These are phyloP conservation scores for Neurospora sp. DNA, from an alignment of 495 filamentous ascomycete genomes.

Conservation along the genomic window DNA sequence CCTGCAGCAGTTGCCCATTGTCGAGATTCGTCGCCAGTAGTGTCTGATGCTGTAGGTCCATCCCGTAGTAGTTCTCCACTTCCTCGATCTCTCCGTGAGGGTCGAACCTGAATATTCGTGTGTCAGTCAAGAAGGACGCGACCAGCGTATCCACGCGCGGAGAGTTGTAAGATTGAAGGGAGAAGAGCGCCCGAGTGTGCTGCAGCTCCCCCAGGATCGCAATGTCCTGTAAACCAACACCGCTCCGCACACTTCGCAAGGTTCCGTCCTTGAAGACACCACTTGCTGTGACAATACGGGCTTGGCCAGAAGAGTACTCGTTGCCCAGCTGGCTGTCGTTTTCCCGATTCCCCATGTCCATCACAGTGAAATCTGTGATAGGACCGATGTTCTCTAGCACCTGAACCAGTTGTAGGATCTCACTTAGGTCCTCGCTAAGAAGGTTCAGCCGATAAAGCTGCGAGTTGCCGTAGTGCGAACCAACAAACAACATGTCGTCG, in stretches of 20 bases:
- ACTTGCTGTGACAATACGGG: constrained; percentile 84
- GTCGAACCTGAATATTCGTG: constrained; percentile 71
- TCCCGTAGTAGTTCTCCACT: constrained; percentile 57
- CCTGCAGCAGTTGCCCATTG: constrained; percentile 59
- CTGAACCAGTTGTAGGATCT: constrained; percentile 57
- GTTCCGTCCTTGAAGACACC: constrained; percentile 81
- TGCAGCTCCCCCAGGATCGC: constrained; percentile 73
- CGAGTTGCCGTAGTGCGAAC: constrained; percentile 86
- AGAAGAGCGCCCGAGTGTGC: constrained; percentile 56
- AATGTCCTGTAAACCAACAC: constrained; percentile 84
- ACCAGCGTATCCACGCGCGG: constrained; percentile 56
- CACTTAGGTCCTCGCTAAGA: constrained; percentile 9
- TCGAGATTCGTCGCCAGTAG: constrained; percentile 56
- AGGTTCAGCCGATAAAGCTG: constrained; percentile 61
- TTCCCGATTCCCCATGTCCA: constrained; percentile 83
- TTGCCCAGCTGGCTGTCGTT: constrained; percentile 64
- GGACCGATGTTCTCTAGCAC: constrained; percentile 78
- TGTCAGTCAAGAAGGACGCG: constrained; percentile 75
- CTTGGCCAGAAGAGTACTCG: constrained; percentile 88
- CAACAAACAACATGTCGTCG: constrained; percentile 66
- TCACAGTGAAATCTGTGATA: constrained; percentile 83
- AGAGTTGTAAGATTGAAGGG: constrained; percentile 37
- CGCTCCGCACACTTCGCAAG: constrained; percentile 78
- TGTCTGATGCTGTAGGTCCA: constrained; percentile 61
- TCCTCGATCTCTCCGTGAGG: constrained; percentile 75